A percentile compares a stretch with the other conserved stretches of the same genome.
Evolutionary conservation across 2,329 filamentous ascomycete genomes (phyloP).

Genomic region (Ceratocystis colombiana): DNA sequence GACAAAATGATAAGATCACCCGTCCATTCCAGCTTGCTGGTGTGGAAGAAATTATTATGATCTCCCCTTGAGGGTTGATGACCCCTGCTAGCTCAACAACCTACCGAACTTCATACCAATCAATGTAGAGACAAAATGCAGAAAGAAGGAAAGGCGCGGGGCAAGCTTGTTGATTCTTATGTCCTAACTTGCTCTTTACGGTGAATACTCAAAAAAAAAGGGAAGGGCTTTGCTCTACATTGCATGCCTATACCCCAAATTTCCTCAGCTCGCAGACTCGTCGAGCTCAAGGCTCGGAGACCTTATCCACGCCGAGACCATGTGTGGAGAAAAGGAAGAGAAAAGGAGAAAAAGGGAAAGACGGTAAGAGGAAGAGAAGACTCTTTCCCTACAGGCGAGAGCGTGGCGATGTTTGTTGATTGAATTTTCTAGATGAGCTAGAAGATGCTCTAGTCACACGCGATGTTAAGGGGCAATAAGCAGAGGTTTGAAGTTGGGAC

Average conservation of each 20-base stretch:
- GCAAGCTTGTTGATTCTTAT: neutral
- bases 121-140: neutral
- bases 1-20: neutral
- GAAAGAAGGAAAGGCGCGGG: neutral
- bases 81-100: neutral
- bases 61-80: neutral
- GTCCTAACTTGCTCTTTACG: neutral
- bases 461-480: neutral
- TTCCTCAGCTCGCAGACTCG: neutral
- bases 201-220: too few species aligned
- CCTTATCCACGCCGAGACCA: neutral
- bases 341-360: neutral
- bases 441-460: neutral
- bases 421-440: neutral
- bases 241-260: neutral
- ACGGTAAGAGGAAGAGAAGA: neutral
- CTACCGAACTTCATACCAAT: neutral
- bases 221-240: neutral
- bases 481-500: neutral
- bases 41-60: neutral
- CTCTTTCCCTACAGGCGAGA: neutral
- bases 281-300: neutral
- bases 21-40: conserved; percentile 8
- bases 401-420: neutral
- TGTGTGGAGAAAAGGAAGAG: too few species aligned